Conservation (phyloP, 2,329 filamentous ascomycete genomes). For the Colletotrichum siamense region DNA sequence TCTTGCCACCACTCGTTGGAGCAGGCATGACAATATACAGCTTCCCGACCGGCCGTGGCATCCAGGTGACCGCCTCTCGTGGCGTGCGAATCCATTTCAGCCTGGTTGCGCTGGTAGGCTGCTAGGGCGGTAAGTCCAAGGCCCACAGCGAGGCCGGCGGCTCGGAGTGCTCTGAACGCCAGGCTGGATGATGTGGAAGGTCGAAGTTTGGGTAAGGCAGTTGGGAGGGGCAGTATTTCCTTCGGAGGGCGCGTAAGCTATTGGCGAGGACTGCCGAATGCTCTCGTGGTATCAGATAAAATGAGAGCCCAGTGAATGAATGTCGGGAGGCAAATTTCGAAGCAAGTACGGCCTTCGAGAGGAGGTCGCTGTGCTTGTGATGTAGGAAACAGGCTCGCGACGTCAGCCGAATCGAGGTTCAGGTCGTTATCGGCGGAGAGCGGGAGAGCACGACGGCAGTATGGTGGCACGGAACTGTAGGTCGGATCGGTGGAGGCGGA, state of each 20-base stretch:
- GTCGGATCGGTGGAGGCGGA: background rate
- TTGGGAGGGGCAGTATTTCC: background rate
- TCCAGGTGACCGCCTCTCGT: conserved; percentile 48
- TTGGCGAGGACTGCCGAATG: background rate
- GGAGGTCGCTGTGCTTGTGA: background rate
- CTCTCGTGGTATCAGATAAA: background rate
- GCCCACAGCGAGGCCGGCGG: conserved; percentile 61
- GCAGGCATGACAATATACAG: conserved; percentile 88
- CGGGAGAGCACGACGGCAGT: background rate
- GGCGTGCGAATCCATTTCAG: conserved; percentile 41
- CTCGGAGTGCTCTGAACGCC: conserved; percentile 62
- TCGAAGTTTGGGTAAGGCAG: background rate
- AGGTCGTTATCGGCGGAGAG: conserved; percentile 12
- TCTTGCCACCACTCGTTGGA: conserved; percentile 80
- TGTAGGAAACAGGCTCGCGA: background rate
- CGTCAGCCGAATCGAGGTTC: conserved; percentile 4
- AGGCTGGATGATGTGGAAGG: conserved; percentile 42
- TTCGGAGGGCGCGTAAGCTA: background rate
- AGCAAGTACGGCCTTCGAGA: background rate
- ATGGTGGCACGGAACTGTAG: background rate
- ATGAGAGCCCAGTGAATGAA: background rate
- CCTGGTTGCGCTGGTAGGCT: conserved; percentile 55
- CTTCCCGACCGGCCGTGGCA: conserved; percentile 62
- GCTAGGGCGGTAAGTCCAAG: conserved; percentile 64
- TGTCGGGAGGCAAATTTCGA: background rate